Evolutionary conservation across 768 basidiomycete species (phyloP).

Genomic region (Suillus subalutaceus): DNA sequence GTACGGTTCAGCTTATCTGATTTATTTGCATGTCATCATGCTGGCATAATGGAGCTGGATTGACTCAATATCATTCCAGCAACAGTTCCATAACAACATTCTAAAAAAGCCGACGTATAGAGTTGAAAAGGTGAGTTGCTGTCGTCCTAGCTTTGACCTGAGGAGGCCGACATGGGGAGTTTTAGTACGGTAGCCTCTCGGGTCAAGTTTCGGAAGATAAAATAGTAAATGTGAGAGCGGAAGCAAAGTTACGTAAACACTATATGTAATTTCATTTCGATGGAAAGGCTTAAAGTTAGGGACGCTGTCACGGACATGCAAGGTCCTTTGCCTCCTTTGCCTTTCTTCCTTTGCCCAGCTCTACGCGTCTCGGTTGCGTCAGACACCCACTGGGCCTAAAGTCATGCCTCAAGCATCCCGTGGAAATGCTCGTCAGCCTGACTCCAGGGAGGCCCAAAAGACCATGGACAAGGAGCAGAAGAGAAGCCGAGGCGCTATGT

Average conservation of each 20-base stretch:
- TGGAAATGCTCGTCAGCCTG: constrained; percentile 41
- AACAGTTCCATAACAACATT: neutral
- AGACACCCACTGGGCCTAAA: neutral
- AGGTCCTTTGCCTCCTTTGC: neutral
- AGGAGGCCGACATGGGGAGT: too few species aligned
- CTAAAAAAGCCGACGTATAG: neutral
- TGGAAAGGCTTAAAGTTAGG: constrained; percentile 3
- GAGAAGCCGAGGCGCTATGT: constrained; percentile 55
- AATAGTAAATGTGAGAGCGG: constrained; percentile 7
- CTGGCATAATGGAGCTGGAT: neutral
- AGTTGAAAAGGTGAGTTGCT: neutral
- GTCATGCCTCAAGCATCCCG: constrained; percentile 55
- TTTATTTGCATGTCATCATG: neutral
- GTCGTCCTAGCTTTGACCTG: neutral
- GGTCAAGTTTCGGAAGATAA: neutral
- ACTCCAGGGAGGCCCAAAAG: constrained; percentile 41
- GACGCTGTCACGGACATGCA: neutral
- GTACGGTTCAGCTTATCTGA: neutral
- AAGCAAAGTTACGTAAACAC: constrained; percentile 13
- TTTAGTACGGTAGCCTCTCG: too few species aligned
- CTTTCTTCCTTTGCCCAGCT: neutral
- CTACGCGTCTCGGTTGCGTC: neutral
- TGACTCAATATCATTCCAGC: neutral
- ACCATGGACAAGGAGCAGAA: constrained; percentile 70
- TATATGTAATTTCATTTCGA: constrained; percentile 11